Evolutionary conservation across 495 filamentous ascomycete species (phyloP).

Genomic region (Podospora fimiseda): DNA sequence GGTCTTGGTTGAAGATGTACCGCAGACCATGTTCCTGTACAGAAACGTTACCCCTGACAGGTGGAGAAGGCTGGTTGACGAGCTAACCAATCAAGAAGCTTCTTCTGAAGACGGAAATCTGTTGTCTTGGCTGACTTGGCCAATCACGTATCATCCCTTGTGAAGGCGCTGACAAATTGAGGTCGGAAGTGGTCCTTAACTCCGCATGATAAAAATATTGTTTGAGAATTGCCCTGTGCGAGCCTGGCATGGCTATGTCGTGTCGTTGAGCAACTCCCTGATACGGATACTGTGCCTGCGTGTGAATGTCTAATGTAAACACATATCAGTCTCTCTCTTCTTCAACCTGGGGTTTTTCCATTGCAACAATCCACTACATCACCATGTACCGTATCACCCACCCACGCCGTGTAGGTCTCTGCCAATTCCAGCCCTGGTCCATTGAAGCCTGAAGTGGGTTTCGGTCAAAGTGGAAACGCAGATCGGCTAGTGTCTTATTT

Average conservation of each 20-base stretch:
- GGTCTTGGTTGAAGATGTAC: neutral
- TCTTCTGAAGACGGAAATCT: constrained; percentile 3
- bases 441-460: neutral
- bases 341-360: too few relatives aligned
- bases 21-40: neutral
- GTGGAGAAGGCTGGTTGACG: neutral
- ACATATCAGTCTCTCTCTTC: too few relatives aligned
- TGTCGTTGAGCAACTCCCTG: too few relatives aligned
- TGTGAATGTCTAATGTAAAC: too few relatives aligned
- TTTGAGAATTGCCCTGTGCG: too few relatives aligned
- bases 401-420: too few relatives aligned
- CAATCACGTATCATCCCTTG: neutral
- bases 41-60: neutral
- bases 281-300: too few relatives aligned
- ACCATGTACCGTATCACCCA: too few relatives aligned
- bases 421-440: too few relatives aligned
- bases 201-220: too few relatives aligned
- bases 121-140: neutral
- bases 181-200: neutral
- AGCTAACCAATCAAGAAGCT: neutral
- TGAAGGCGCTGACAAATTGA: neutral
- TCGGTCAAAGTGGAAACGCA: neutral
- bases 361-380: too few relatives aligned
- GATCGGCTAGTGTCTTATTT: neutral
- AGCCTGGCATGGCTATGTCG: too few relatives aligned